Evolutionary conservation across 805 yeast genomes (phyloP).

Genomic region (Hanseniaspora opuntiae): DNA sequence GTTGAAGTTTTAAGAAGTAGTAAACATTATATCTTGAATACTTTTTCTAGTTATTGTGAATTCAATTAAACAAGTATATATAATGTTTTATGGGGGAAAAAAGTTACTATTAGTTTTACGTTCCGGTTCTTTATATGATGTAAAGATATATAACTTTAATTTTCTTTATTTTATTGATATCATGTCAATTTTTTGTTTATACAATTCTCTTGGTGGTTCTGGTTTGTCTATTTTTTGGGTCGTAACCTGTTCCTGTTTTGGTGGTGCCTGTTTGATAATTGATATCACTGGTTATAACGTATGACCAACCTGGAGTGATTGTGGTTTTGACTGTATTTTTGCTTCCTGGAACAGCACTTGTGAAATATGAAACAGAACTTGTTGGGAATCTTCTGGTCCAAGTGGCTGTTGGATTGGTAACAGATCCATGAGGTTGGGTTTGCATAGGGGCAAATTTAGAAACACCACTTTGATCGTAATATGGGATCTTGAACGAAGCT

Average conservation of each 20-base stretch:
- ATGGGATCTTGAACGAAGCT: constrained; percentile 51
- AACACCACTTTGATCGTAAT: constrained; percentile 59
- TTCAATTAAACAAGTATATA: not conserved
- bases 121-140: not conserved
- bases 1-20: not conserved
- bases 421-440: constrained; percentile 58
- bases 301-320: constrained; percentile 71
- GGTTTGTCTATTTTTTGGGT: constrained; percentile 38
- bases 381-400: constrained; percentile 58
- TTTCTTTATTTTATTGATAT: not conserved
- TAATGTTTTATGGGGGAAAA: not conserved
- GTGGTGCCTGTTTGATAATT: constrained; percentile 63
- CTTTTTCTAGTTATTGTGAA: too few relatives aligned
- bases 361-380: constrained; percentile 44
- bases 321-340: constrained; percentile 36
- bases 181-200: not conserved
- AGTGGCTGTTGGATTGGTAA: constrained; percentile 39
- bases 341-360: constrained; percentile 24
- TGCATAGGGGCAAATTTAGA: constrained; percentile 87
- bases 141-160: not conserved
- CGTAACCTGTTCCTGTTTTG: constrained; percentile 40
- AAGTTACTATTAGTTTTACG: not conserved
- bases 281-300: constrained; percentile 41
- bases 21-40: not conserved
- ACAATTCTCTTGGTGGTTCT: constrained; percentile 17